Evolutionary conservation across 164 flowering plant species (phyloP), one percentile per base, ranked within the genome.

Genomic region (Platanus orientalis): DNA sequence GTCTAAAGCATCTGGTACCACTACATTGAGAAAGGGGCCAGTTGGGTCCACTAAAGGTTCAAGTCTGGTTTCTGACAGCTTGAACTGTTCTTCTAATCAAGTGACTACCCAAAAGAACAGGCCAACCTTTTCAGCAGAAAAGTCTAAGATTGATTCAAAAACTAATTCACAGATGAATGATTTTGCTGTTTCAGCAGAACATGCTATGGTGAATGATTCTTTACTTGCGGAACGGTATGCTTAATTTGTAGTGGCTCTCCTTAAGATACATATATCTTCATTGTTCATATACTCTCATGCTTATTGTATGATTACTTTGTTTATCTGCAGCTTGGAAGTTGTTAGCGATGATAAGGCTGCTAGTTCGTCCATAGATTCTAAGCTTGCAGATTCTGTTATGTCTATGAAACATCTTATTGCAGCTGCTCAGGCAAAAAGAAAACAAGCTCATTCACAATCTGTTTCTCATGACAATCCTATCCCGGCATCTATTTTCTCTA

Each of bases 391-490:
- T 58, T 79, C 96, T 59, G 77, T 27, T 47, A 69, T 66, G 65
- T 83, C 98, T 44, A 87, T 93, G 87, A 90, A 71, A 73, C 78
- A 86, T 78, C 97, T 93, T 20, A 94, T 94, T 77, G 97, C 97
- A 42, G 96, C 83, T 70, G 99, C 99, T 67, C 97, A 88, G 71
- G 98, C 97, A 28, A 94, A 88, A 75, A 82, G 97, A 68, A 79
- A 54, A 69, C 81, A 82, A 58, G 81, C 97, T 61, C 85, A 81
- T 17, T 62, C 78, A 11, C 88, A 81, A 54, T 76, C 71, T 62
- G 14, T 72, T 60, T 57, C 69, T 24, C 61, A 73, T 64, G 82
- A 74, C 28, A 71, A 61, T 72, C 36, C 61, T 51, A 29, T 59
- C 70, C 29, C 80, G 39, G 40, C 66, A 60, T 61, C 74, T 52